phyloP scores from a whole-genome alignment of 2,329 filamentous ascomycete species.

The Basipetospora sp. region DNA sequence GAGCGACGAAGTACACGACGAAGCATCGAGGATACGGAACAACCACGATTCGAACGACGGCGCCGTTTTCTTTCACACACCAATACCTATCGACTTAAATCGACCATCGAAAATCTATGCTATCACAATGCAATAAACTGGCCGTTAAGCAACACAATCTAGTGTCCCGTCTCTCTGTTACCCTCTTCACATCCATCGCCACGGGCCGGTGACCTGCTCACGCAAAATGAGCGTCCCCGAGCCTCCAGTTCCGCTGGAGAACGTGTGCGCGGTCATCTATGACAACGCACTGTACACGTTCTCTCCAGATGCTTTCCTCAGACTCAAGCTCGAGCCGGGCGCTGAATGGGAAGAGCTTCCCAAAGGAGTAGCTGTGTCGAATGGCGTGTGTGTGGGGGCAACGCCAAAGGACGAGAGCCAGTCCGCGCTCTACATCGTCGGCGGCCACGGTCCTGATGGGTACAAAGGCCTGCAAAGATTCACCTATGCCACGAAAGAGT shows the following conservation, averaged over 20 bases:
- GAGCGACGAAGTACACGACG: no score
- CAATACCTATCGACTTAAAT: no score
- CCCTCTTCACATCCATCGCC: not conserved
- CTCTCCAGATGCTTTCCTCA: slow-evolving; percentile 59
- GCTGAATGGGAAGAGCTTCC: slow-evolving; percentile 55
- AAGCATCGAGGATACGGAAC: no score
- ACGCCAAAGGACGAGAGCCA: slow-evolving; percentile 41
- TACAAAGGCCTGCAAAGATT: slow-evolving; percentile 66
- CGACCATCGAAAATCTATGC: no score
- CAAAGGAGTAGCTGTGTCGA: slow-evolving; percentile 55
- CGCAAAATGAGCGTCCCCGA: slow-evolving; percentile 54
- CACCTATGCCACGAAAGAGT: slow-evolving; percentile 37
- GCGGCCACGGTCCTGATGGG: slow-evolving; percentile 38
- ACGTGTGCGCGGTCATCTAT: slow-evolving; percentile 69
- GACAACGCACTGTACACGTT: slow-evolving; percentile 76
- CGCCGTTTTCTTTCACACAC: no score
- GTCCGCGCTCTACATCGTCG: slow-evolving; percentile 64
- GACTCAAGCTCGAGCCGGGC: slow-evolving; percentile 51
- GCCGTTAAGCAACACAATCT: no score
- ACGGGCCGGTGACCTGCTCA: not conserved
- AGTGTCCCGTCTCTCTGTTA: no score
- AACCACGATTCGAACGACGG: no score
- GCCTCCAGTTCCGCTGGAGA: slow-evolving; percentile 54
- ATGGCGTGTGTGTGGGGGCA: slow-evolving; percentile 62
- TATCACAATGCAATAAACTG: no score